Conservation (phyloP, 2,329 filamentous ascomycete species). For the Colletotrichum liaoningense region DNA sequence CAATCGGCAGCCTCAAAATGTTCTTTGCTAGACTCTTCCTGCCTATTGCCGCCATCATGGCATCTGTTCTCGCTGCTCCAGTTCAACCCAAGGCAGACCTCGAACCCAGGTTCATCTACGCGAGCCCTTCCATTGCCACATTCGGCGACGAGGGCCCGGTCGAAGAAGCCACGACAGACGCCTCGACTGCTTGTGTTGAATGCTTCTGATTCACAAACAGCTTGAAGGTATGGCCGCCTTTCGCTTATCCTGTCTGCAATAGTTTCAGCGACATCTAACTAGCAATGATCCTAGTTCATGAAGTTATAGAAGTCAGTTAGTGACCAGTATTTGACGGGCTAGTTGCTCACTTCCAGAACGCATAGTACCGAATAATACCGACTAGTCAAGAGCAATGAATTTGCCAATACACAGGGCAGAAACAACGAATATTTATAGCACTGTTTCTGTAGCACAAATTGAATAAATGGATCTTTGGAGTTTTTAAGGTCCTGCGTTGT, state of each 20-base stretch:
- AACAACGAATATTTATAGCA: no score
- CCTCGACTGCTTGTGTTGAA: not conserved
- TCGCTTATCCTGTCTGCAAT: rapidly evolving
- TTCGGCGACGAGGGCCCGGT: not conserved
- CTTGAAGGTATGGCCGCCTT: not conserved
- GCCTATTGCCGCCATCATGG: not conserved
- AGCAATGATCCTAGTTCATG: not conserved
- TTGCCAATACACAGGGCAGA: no score
- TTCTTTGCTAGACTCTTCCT: not conserved
- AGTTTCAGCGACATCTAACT: not conserved
- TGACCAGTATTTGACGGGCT: no score
- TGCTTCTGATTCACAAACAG: not conserved
- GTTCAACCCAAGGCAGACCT: not conserved
- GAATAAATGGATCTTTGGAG: no score
- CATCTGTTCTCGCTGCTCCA: not conserved
- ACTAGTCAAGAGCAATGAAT: no score
- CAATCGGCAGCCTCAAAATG: not conserved
- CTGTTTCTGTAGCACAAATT: no score
- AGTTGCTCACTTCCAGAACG: no score
- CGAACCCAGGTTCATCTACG: not conserved
- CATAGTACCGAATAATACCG: rapidly evolving
- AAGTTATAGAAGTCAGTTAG: not conserved
- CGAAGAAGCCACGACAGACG: not conserved
- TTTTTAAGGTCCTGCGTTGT: no score
- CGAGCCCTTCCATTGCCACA: not conserved